phyloP scores from a whole-genome alignment of 2,329 filamentous ascomycete species.

The Albifimbria verrucaria region DNA sequence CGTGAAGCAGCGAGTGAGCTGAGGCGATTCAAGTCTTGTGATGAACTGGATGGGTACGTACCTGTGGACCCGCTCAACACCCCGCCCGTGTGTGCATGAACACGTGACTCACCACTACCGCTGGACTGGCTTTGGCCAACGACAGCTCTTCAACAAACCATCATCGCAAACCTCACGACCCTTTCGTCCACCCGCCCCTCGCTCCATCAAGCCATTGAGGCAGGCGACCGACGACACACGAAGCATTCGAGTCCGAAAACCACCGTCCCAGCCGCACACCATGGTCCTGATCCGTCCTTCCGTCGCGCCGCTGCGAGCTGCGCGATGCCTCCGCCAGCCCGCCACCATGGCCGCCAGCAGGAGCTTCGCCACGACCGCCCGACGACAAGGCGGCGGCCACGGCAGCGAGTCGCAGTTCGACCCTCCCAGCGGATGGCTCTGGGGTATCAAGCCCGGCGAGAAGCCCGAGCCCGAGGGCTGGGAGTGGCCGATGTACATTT shows the following conservation, averaged over 20 bases:
- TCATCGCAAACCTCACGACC: neutral
- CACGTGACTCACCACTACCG: neutral
- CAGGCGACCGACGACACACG: slow-evolving; percentile 9
- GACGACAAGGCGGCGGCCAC: slow-evolving; percentile 36
- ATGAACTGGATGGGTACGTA: too few relatives aligned
- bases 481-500: slow-evolving; percentile 83
- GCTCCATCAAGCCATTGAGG: slow-evolving; percentile 24
- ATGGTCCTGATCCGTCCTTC: slow-evolving; percentile 35
- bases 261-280: slow-evolving; percentile 11
- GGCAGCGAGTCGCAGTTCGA: slow-evolving; percentile 76
- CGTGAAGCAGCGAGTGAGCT: too few relatives aligned
- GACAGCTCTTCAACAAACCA: neutral
- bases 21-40: too few relatives aligned
- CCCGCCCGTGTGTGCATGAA: too few relatives aligned
- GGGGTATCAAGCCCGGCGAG: slow-evolving; percentile 89
- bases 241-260: slow-evolving; percentile 16
- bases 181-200: neutral
- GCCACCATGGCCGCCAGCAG: slow-evolving; percentile 24
- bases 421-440: slow-evolving; percentile 87
- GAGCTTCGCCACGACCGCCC: slow-evolving; percentile 42
- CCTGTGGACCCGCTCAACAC: too few relatives aligned
- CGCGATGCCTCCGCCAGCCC: slow-evolving; percentile 34
- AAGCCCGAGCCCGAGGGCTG: slow-evolving; percentile 95
- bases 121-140: neutral
- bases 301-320: slow-evolving; percentile 32